Percentiles rank a stretch among this genome's conserved stretches.
These are phyloP conservation scores for Pelargonium cotyledonis DNA, from an alignment of 441 rosid genomes.

Conservation along the genomic window DNA sequence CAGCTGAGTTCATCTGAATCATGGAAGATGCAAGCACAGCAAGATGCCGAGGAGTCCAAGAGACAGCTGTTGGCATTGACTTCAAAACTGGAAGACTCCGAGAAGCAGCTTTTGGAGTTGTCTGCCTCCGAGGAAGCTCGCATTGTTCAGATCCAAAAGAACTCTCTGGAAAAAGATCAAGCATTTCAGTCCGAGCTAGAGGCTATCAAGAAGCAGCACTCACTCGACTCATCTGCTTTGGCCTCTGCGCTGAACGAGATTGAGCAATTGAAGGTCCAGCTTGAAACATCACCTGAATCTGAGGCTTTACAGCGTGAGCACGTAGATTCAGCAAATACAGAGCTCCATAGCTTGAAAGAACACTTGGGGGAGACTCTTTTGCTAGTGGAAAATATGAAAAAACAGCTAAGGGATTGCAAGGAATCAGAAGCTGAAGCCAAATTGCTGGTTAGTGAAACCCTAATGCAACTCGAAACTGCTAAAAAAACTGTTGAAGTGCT, in stretches of 20 bases:
- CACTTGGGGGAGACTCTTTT: slow-evolving; percentile 61
- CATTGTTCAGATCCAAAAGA: slow-evolving; percentile 69
- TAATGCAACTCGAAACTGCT: slow-evolving; percentile 18
- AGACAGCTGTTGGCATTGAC: slow-evolving; percentile 47
- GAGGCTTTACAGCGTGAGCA: slow-evolving; percentile 50
- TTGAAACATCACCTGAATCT: slow-evolving; percentile 56
- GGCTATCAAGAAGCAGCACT: slow-evolving; percentile 81
- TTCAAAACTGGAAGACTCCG: slow-evolving; percentile 48
- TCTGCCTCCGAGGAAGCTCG: slow-evolving; percentile 75
- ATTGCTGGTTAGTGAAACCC: slow-evolving; percentile 23
- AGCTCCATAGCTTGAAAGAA: slow-evolving; percentile 53
- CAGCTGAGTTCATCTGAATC: slow-evolving; percentile 68
- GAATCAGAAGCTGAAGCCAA: slow-evolving; percentile 77
- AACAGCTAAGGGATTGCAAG: slow-evolving; percentile 46
- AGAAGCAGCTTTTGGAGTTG: slow-evolving; percentile 65
- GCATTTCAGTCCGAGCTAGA: slow-evolving; percentile 94
- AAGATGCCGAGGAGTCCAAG: slow-evolving; percentile 76
- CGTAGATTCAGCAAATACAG: slow-evolving; percentile 42
- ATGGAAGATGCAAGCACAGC: slow-evolving; percentile 56
- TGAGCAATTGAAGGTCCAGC: slow-evolving; percentile 74
- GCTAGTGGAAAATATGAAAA: slow-evolving; percentile 65
- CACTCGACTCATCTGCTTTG: slow-evolving; percentile 70
- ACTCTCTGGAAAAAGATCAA: slow-evolving; percentile 82
- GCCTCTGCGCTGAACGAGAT: slow-evolving; percentile 80
- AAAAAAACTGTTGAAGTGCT: slow-evolving; percentile 18